These are phyloP conservation scores for Cercospora sesami DNA, from an alignment of 2,329 filamentous ascomycete genomes.

Conservation along the genomic window DNA sequence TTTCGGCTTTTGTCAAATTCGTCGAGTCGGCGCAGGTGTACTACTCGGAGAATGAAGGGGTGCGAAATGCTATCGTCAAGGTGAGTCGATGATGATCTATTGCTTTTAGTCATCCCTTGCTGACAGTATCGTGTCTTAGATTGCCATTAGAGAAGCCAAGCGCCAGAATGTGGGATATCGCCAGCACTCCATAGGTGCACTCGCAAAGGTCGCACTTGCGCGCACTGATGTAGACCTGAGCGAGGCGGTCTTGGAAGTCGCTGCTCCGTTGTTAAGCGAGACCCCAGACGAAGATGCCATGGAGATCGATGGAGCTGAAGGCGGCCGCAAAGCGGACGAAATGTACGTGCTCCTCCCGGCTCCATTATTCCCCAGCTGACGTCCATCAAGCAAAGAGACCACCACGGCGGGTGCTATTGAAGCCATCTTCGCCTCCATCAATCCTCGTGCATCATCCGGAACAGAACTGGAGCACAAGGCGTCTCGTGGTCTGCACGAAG, in stretches of 20 bases:
- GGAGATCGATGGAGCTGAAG: slow-evolving; percentile 61
- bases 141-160: slow-evolving; percentile 82
- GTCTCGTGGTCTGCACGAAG: slow-evolving; percentile 23
- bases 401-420: slow-evolving; percentile 36
- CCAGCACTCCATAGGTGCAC: slow-evolving; percentile 68
- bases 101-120: not conserved
- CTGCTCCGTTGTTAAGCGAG: slow-evolving; percentile 60
- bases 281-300: slow-evolving; percentile 62
- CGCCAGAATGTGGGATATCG: slow-evolving; percentile 85
- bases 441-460: slow-evolving; percentile 27
- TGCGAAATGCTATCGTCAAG: slow-evolving; percentile 65
- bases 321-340: slow-evolving; percentile 28
- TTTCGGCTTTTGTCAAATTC: slow-evolving; percentile 77
- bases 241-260: slow-evolving; percentile 64
- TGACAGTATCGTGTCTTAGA: slow-evolving; percentile 49
- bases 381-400: slow-evolving; percentile 26
- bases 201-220: slow-evolving; percentile 71
- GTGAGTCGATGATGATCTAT: slow-evolving; percentile 45
- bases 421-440: slow-evolving; percentile 36
- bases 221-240: slow-evolving; percentile 71
- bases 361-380: slow-evolving; percentile 5
- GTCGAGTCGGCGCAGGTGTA: slow-evolving; percentile 63
- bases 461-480: slow-evolving; percentile 22
- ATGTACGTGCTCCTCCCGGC: slow-evolving; percentile 28
- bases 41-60: slow-evolving; percentile 58